A percentile compares a stretch with the other conserved stretches of the same genome.
Evolutionary conservation across 169 alveolate genomes (phyloP).

Genomic region (Plasmodium knowlesi): DNA sequence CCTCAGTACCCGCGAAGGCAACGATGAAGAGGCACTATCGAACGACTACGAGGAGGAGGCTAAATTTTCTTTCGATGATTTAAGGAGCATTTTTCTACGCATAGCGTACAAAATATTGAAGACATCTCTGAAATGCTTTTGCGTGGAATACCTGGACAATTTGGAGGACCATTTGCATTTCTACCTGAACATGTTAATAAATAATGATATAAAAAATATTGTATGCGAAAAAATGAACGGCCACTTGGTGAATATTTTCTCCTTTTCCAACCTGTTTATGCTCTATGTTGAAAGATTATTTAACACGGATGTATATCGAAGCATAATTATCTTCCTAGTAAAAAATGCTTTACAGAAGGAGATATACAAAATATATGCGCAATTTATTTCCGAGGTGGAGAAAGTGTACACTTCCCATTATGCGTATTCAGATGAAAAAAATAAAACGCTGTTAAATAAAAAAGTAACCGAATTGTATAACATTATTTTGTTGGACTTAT

Average conservation of each 20-base stretch:
- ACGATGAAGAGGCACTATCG: background rate
- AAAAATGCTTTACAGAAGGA: slow-evolving; percentile 36
- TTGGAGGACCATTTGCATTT: slow-evolving; percentile 30
- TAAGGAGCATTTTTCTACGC: slow-evolving; percentile 42
- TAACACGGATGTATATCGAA: slow-evolving; percentile 32
- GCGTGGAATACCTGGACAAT: slow-evolving; percentile 48
- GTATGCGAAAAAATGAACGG: slow-evolving; percentile 61
- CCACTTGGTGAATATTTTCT: slow-evolving; percentile 60
- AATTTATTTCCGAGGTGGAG: background rate
- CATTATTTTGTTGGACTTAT: slow-evolving; percentile 55
- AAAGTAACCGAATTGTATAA: slow-evolving; percentile 66
- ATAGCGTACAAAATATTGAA: slow-evolving; percentile 54
- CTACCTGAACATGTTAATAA: slow-evolving; percentile 28
- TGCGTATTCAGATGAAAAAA: background rate
- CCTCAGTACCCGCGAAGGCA: background rate
- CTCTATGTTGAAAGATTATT: slow-evolving; percentile 57
- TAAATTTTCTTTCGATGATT: slow-evolving; percentile 36
- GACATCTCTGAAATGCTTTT: slow-evolving; percentile 39
- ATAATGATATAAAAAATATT: slow-evolving; percentile 46
- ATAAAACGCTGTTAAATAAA: slow-evolving; percentile 35
- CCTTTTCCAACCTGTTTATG: slow-evolving; percentile 53
- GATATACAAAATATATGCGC: slow-evolving; percentile 20
- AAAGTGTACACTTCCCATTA: background rate
- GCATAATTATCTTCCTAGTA: slow-evolving; percentile 31
- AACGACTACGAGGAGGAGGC: background rate